Conservation (phyloP, 768 basidiomycete genomes). For the Amyloporia xantha region DNA sequence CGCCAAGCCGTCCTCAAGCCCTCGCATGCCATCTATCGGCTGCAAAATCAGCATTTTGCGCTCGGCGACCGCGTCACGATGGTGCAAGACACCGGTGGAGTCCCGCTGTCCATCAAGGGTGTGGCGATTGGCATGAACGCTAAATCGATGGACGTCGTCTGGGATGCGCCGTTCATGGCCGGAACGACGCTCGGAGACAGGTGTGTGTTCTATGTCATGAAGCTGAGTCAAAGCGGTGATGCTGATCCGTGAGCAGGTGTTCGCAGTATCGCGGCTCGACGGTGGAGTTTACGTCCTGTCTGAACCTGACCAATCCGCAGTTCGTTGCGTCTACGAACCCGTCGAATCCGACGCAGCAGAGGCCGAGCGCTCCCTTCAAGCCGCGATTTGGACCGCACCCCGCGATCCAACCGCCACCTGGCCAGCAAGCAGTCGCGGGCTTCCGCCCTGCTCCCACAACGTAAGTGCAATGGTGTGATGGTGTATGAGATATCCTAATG, state of each 20-base stretch:
- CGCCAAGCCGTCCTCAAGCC: constrained; percentile 92
- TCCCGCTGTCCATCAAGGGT: constrained; percentile 87
- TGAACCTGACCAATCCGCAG: constrained; percentile 85
- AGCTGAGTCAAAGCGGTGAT: constrained; percentile 1
- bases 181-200: constrained; percentile 82
- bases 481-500: constrained; percentile 4
- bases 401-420: constrained; percentile 45
- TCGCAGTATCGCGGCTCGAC: constrained; percentile 89
- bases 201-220: constrained; percentile 32
- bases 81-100: constrained; percentile 92
- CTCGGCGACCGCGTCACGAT: constrained; percentile 94
- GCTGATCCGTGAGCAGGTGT: constrained; percentile 44
- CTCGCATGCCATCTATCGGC: constrained; percentile 77
- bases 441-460: constrained; percentile 51
- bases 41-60: constrained; percentile 82
- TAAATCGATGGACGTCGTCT: constrained; percentile 89
- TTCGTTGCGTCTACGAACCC: constrained; percentile 74
- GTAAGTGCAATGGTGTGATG: constrained; percentile 21
- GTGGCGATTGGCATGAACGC: constrained; percentile 87
- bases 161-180: constrained; percentile 95
- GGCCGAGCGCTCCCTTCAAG: constrained; percentile 48
- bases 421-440: constrained; percentile 50
- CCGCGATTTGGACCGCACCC: constrained; percentile 66
- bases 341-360: constrained; percentile 41
- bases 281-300: constrained; percentile 78